Conservation (phyloP, 768 basidiomycete genomes). For the Collybia sordida region DNA sequence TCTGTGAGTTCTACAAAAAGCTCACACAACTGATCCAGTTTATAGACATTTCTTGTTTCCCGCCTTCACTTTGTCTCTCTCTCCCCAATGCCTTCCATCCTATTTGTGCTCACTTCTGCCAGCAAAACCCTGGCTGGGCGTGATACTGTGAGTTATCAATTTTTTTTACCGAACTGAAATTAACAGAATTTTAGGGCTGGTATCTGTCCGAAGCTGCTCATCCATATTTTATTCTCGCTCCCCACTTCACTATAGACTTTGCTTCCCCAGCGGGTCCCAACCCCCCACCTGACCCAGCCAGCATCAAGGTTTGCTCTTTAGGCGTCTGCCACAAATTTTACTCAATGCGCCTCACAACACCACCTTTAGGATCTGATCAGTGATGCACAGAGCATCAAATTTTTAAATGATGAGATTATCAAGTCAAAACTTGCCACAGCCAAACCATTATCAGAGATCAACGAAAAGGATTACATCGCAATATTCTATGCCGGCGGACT, state of each 20-base stretch:
- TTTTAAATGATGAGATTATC: slow-evolving; percentile 56
- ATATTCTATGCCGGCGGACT: slow-evolving; percentile 82
- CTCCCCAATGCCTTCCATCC: slow-evolving; percentile 42
- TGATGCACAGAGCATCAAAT: slow-evolving; percentile 55
- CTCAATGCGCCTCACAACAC: too few species aligned
- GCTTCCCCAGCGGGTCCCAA: slow-evolving; percentile 64
- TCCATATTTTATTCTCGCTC: slow-evolving; percentile 59
- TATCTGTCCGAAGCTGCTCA: slow-evolving; percentile 78
- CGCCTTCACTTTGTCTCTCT: too few species aligned
- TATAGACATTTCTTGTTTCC: too few species aligned
- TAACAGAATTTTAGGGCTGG: slow-evolving; percentile 52
- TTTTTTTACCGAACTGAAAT: background rate
- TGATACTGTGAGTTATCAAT: slow-evolving; percentile 42
- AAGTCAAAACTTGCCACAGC: slow-evolving; percentile 52
- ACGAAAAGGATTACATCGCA: slow-evolving; percentile 61
- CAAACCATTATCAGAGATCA: slow-evolving; percentile 61
- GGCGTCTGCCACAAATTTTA: background rate
- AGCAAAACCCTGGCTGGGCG: slow-evolving; percentile 52
- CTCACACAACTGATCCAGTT: too few species aligned
- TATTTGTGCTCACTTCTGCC: slow-evolving; percentile 77
- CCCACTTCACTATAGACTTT: slow-evolving; percentile 54
- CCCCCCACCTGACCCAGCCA: slow-evolving; percentile 64
- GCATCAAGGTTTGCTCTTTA: slow-evolving; percentile 42
- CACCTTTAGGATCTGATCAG: slow-evolving; percentile 41
- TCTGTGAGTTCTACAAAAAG: too few species aligned